phyloP scores from a whole-genome alignment of 2,329 filamentous ascomycete species.

The Pezizomycotina sp. region DNA sequence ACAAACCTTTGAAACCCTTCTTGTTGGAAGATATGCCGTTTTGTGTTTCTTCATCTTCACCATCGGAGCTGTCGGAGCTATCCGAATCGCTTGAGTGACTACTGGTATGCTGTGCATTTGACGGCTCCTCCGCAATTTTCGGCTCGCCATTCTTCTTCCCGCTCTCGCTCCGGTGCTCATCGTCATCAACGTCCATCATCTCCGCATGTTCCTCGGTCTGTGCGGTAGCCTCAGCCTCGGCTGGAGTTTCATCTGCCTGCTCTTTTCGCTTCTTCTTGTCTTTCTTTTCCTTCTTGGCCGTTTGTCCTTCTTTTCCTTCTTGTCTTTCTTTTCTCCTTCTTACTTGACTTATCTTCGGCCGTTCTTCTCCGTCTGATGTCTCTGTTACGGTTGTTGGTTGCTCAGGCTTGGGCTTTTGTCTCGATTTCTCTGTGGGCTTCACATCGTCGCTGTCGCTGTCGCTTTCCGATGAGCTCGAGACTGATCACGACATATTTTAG shows the following conservation, averaged over 20 bases:
- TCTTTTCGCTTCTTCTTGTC: conserved; percentile 18
- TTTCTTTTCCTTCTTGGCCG: conserved; percentile 18
- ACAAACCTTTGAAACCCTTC: too few relatives aligned
- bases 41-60: too few relatives aligned
- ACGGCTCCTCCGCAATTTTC: too few relatives aligned
- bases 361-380: conserved; percentile 10
- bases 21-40: too few relatives aligned
- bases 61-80: too few relatives aligned
- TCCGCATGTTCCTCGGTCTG: not conserved
- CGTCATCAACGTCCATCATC: not conserved
- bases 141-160: too few relatives aligned
- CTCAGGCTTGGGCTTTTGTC: not conserved
- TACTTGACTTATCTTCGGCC: conserved; percentile 5
- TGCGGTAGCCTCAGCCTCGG: not conserved
- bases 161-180: not conserved
- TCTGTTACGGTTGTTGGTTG: not conserved
- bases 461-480: conserved; percentile 1
- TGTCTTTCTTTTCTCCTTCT: conserved; percentile 12
- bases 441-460: conserved; percentile 4
- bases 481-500: conserved; percentile 7
- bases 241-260: not conserved
- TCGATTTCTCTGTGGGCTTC: not conserved
- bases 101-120: too few relatives aligned
- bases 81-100: too few relatives aligned
- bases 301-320: conserved; percentile 18